Evolutionary conservation across 2,329 filamentous ascomycete species (phyloP).

Genomic region (Talaromyces sp.): DNA sequence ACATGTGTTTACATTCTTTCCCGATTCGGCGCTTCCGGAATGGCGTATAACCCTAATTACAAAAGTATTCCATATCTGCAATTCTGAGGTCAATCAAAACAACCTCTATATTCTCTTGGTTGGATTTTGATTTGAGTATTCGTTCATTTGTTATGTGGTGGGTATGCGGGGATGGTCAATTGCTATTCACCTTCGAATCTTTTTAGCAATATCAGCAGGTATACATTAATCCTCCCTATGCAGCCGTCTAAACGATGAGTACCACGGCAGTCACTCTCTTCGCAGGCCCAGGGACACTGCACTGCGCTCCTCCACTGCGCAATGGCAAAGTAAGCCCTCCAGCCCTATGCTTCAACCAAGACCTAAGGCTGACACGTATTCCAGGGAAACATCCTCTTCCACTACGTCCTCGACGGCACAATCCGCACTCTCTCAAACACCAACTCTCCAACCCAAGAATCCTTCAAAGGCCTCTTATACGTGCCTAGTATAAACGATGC

Average conservation of each 20-base stretch:
- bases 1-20: conserved; percentile 22
- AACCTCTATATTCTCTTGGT: too few species aligned
- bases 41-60: conserved; percentile 18
- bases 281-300: conserved; percentile 33
- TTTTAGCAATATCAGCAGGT: background rate
- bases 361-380: background rate
- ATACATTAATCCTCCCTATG: background rate
- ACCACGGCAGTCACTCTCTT: conserved; percentile 38
- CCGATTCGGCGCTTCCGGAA: conserved; percentile 20
- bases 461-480: conserved; percentile 78
- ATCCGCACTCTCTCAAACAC: conserved; percentile 75
- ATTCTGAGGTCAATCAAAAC: background rate
- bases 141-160: background rate
- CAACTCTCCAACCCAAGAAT: conserved; percentile 59
- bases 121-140: background rate
- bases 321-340: conserved; percentile 36
- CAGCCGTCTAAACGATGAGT: conserved; percentile 18
- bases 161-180: background rate
- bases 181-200: background rate
- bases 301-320: conserved; percentile 29
- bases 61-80: background rate
- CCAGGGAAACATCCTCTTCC: conserved; percentile 36
- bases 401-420: conserved; percentile 49
- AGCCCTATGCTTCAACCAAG: background rate
- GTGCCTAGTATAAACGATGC: conserved; percentile 68